Conservation (phyloP, 1,139 yeast genomes). For the Yamadazyma songkhlaensis region DNA sequence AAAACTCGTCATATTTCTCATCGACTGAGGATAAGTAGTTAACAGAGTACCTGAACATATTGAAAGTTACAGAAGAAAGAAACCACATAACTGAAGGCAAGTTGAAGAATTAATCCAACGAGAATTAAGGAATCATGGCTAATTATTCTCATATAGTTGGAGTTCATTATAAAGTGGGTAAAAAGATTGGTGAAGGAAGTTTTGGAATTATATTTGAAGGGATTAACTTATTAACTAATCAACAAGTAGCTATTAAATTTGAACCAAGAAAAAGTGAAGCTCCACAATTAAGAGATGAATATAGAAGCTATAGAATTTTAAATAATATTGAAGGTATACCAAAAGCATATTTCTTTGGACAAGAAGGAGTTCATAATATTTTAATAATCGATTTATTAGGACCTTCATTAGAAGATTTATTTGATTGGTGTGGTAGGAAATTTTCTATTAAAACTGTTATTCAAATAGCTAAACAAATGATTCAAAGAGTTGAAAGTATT, state of each 20-base stretch:
- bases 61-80: too few species aligned
- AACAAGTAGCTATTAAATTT: slow-evolving; percentile 75
- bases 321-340: slow-evolving; percentile 66
- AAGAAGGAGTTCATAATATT: slow-evolving; percentile 75
- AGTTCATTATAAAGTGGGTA: slow-evolving; percentile 89
- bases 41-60: too few species aligned
- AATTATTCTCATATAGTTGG: slow-evolving; percentile 44
- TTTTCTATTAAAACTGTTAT: slow-evolving; percentile 70
- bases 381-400: slow-evolving; percentile 72
- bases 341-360: slow-evolving; percentile 75
- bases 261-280: slow-evolving; percentile 81
- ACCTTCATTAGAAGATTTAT: slow-evolving; percentile 73
- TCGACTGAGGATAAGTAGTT: neutral
- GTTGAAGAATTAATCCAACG: too few species aligned
- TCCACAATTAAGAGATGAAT: slow-evolving; percentile 76
- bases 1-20: slow-evolving; percentile 1
- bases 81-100: too few species aligned
- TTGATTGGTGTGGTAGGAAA: slow-evolving; percentile 79
- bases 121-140: slow-evolving; percentile 8
- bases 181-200: slow-evolving; percentile 97
- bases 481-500: slow-evolving; percentile 59
- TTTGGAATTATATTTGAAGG: slow-evolving; percentile 98
- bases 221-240: slow-evolving; percentile 73
- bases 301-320: slow-evolving; percentile 66
- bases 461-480: slow-evolving; percentile 75